These are phyloP conservation scores for Blepharisma stoltei DNA, from an alignment of 73 alveolate species.

Conservation along the genomic window DNA sequence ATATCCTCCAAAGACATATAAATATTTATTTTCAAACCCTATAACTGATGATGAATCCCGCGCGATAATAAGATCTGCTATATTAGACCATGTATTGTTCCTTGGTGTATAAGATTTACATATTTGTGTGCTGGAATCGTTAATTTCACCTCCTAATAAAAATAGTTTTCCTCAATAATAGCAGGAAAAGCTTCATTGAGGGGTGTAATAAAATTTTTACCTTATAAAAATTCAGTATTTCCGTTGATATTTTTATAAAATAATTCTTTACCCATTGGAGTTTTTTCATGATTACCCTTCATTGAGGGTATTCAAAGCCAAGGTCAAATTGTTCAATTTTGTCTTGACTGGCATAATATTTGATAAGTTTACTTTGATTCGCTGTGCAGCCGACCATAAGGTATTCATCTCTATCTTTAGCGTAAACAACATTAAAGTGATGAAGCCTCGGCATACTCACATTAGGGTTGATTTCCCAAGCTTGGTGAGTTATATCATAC, in stretches of 20 bases:
- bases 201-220: too few species aligned
- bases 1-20: constrained; percentile 1
- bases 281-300: too few species aligned
- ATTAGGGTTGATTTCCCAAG: background rate
- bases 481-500: background rate
- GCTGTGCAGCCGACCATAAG: background rate
- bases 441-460: background rate
- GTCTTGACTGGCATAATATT: background rate
- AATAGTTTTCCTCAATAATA: background rate
- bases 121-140: background rate
- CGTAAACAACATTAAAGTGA: background rate
- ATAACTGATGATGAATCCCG: background rate
- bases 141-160: constrained; percentile 10
- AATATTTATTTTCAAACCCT: background rate
- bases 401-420: background rate
- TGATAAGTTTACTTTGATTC: background rate
- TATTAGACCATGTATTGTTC: background rate
- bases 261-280: too few species aligned
- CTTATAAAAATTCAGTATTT: too few species aligned
- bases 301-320: background rate
- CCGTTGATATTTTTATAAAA: too few species aligned
- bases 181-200: background rate
- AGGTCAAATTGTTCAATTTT: background rate
- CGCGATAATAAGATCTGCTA: background rate
- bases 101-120: background rate